phyloP scores from a whole-genome alignment of 208 protist genomes.

The Novymonas esmeraldas region DNA sequence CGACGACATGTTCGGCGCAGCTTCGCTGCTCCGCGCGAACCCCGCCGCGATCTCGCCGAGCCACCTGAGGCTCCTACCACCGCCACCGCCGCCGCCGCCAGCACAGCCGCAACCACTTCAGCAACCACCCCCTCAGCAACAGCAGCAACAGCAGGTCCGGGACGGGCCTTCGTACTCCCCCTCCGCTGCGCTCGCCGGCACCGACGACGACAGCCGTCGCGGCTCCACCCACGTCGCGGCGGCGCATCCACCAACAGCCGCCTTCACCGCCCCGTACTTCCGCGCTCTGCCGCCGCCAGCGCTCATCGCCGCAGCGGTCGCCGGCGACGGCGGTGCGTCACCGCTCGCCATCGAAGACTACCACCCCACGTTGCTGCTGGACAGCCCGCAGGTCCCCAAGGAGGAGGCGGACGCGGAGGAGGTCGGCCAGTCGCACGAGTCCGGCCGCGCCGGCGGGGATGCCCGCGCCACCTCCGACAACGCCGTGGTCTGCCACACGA shows the following conservation, averaged over 20 bases:
- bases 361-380: conserved; percentile 4
- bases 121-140: conserved; percentile 15
- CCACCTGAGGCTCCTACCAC: not conserved
- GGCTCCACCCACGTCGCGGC: not conserved
- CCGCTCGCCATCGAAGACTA: conserved; percentile 53
- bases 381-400: not conserved
- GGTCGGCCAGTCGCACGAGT: not conserved
- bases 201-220: conserved; percentile 1
- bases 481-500: not conserved
- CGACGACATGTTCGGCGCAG: conserved; percentile 1
- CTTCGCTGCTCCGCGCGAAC: conserved; percentile 14
- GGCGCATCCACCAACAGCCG: conserved; percentile 4
- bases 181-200: not conserved
- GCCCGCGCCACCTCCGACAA: not conserved
- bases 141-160: not conserved
- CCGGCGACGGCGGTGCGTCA: conserved; percentile 1
- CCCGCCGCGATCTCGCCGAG: not conserved
- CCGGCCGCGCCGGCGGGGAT: not conserved
- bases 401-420: conserved; percentile 6
- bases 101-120: conserved; percentile 3
- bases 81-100: not conserved
- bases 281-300: conserved; percentile 41
- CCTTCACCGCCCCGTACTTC: conserved; percentile 71
- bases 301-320: conserved; percentile 13
- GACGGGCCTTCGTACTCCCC: no score